phyloP scores from a whole-genome alignment of 2,329 filamentous ascomycete species.

The Dactylella cylindrospora region DNA sequence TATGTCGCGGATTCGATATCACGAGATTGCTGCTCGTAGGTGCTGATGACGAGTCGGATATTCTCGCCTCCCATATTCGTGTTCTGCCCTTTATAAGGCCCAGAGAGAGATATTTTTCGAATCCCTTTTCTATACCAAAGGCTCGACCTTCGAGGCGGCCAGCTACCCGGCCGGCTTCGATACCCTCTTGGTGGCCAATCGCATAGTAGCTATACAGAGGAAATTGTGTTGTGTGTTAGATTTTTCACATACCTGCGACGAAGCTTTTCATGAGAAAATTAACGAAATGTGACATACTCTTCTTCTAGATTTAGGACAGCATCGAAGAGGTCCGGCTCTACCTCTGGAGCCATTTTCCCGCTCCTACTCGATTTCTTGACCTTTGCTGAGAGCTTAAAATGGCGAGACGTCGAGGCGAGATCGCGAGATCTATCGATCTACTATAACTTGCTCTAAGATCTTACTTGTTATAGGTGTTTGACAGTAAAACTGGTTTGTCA shows the following conservation, averaged over 20 bases:
- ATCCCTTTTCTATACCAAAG: slow-evolving; percentile 88
- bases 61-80: slow-evolving; percentile 77
- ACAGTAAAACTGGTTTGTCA: too few species aligned
- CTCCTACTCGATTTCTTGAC: background rate
- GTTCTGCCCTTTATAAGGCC: slow-evolving; percentile 77
- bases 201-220: slow-evolving; percentile 65
- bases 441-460: too few species aligned
- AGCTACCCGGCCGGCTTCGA: slow-evolving; percentile 71
- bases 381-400: background rate
- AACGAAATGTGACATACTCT: slow-evolving; percentile 43
- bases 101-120: slow-evolving; percentile 83
- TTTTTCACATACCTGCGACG: background rate
- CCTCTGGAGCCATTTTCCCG: background rate
- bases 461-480: too few species aligned
- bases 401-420: background rate
- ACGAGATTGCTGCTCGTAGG: background rate
- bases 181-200: slow-evolving; percentile 75
- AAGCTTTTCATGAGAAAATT: background rate
- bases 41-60: slow-evolving; percentile 52
- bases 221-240: slow-evolving; percentile 30
- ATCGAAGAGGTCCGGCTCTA: slow-evolving; percentile 46
- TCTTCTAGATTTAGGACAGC: slow-evolving; percentile 48
- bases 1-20: slow-evolving; percentile 64
- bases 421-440: too few species aligned
- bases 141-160: slow-evolving; percentile 85